Evolutionary conservation across 2,329 filamentous ascomycete genomes (phyloP).

Genomic region (Beauveria varroae): DNA sequence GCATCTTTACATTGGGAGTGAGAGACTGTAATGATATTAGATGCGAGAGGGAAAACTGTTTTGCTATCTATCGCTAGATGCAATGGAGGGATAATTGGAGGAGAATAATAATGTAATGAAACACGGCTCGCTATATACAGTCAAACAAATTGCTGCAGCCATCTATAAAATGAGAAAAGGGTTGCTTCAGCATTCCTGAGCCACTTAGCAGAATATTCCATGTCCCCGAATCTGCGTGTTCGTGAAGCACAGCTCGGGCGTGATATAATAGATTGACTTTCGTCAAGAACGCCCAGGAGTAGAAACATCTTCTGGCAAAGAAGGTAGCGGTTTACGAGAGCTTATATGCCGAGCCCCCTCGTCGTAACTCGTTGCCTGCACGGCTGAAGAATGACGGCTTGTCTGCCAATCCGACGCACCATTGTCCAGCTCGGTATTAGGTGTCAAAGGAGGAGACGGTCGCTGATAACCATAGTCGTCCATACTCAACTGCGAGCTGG

Average conservation of each 20-base stretch:
- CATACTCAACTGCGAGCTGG: background rate
- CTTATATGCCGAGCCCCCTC: slow-evolving; percentile 16
- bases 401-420: slow-evolving; percentile 1
- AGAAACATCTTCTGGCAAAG: slow-evolving; percentile 30
- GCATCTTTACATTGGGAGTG: slow-evolving; percentile 25
- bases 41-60: background rate
- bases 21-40: background rate
- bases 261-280: background rate
- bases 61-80: slow-evolving; percentile 11
- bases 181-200: background rate
- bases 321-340: slow-evolving; percentile 36
- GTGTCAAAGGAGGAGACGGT: slow-evolving; percentile 11
- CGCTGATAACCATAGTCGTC: slow-evolving; percentile 11
- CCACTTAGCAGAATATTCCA: too few relatives aligned
- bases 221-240: too few relatives aligned
- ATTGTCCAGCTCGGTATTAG: background rate
- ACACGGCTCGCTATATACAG: slow-evolving; percentile 6
- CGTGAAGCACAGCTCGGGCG: background rate
- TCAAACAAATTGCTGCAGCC: background rate
- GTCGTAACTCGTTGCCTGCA: slow-evolving; percentile 8
- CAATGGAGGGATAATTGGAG: background rate
- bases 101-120: slow-evolving; percentile 1
- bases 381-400: slow-evolving; percentile 14
- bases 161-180: background rate
- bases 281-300: slow-evolving; percentile 4